A percentile compares a stretch with the other conserved stretches of the same genome.
Evolutionary conservation across 1,284 basidiomycete genomes (phyloP).

Genomic region (Ustilago crameri): DNA sequence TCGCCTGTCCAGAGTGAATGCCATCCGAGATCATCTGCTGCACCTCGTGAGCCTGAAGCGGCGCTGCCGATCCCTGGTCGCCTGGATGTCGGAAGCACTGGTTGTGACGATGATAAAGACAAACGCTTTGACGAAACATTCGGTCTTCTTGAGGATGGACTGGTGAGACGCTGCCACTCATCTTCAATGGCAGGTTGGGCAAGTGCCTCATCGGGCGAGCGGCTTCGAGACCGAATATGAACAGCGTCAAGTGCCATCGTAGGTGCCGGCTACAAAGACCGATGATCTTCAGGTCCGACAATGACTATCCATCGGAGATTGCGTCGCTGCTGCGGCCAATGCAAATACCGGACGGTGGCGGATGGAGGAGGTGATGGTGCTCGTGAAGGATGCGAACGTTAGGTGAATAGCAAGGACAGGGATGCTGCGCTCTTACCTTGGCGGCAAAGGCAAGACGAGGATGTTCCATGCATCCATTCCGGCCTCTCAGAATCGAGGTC

Average conservation of each 20-base stretch:
- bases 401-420: too few species aligned
- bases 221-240: constrained; percentile 18
- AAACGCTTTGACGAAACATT: not conserved
- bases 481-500: not conserved
- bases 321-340: too few species aligned
- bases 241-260: constrained; percentile 37
- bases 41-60: not conserved
- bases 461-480: too few species aligned
- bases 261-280: not conserved
- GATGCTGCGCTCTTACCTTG: too few species aligned
- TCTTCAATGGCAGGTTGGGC: not conserved
- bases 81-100: not conserved
- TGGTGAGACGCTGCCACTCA: constrained; percentile 1
- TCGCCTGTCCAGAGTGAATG: constrained; percentile 11
- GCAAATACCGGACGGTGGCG: too few species aligned
- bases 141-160: not conserved
- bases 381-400: too few species aligned
- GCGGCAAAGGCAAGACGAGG: too few species aligned
- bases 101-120: not conserved
- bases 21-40: constrained; percentile 4
- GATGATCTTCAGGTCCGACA: too few species aligned
- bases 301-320: too few species aligned
- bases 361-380: too few species aligned
- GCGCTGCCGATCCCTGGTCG: constrained; percentile 22
- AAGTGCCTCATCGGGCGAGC: not conserved